phyloP scores from a whole-genome alignment of 768 basidiomycete genomes.

The Pisolithus albus region DNA sequence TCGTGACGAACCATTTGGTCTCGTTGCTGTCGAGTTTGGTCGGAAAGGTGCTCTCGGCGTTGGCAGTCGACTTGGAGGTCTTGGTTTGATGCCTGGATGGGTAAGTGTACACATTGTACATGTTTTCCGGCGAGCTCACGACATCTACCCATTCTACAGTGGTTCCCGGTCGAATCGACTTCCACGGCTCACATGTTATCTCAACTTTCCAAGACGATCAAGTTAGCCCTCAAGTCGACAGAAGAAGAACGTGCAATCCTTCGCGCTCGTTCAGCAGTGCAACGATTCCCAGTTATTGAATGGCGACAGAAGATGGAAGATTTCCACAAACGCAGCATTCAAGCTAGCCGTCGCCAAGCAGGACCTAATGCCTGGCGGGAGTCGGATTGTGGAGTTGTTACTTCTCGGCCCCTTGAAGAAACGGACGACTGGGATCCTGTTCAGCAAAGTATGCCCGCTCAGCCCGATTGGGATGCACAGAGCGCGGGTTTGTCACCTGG shows the following conservation, averaged over 20 bases:
- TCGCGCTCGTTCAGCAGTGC: conserved; percentile 88
- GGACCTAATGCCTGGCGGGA: conserved; percentile 72
- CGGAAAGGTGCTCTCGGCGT: conserved; percentile 95
- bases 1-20: conserved; percentile 92
- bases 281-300: conserved; percentile 96
- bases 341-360: conserved; percentile 59
- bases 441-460: conserved; percentile 52
- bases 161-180: conserved; percentile 95
- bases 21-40: conserved; percentile 95
- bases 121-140: background rate
- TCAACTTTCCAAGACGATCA: conserved; percentile 90
- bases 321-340: conserved; percentile 84
- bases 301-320: conserved; percentile 97
- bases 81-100: conserved; percentile 98
- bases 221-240: conserved; percentile 85
- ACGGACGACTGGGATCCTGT: conserved; percentile 79
- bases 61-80: conserved; percentile 87
- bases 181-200: conserved; percentile 93
- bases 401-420: conserved; percentile 47
- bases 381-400: conserved; percentile 51
- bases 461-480: conserved; percentile 72
- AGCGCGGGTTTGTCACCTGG: conserved; percentile 41
- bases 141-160: conserved; percentile 38
- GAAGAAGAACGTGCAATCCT: conserved; percentile 89
- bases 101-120: conserved; percentile 38